A percentile compares a stretch with the other conserved stretches of the same genome.
Evolutionary conservation across 2,329 filamentous ascomycete species (phyloP).

Genomic region (Colletotrichum nymphaeae): DNA sequence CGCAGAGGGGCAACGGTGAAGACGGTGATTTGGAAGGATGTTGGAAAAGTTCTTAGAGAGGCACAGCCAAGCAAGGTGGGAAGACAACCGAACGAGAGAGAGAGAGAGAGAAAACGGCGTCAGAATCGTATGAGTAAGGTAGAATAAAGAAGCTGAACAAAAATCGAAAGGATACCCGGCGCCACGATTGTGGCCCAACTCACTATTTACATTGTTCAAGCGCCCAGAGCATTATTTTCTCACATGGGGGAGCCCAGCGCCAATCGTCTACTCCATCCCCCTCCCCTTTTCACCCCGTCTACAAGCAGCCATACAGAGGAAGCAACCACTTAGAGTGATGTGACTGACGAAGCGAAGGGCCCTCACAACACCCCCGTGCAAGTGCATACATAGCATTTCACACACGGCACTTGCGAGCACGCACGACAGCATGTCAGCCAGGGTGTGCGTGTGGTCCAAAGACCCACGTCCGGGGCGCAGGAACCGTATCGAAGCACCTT

Average conservation of each 20-base stretch:
- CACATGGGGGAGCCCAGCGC: slow-evolving; percentile 6
- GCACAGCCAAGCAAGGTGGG: not conserved
- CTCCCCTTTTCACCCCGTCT: not conserved
- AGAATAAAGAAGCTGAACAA: slow-evolving; percentile 29
- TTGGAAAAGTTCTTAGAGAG: not conserved
- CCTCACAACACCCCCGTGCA: not conserved
- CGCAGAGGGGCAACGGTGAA: slow-evolving; percentile 13
- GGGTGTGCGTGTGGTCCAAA: not conserved
- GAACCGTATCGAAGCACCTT: slow-evolving; percentile 18
- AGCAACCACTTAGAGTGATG: not conserved
- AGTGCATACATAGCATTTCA: slow-evolving; percentile 17
- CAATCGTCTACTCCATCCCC: slow-evolving; percentile 1
- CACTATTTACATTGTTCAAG: slow-evolving; percentile 33
- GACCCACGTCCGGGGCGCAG: slow-evolving; percentile 3
- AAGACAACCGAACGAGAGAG: not conserved
- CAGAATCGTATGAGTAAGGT: slow-evolving; percentile 34
- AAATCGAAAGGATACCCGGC: slow-evolving; percentile 37
- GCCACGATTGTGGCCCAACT: slow-evolving; percentile 36
- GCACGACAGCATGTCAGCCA: not conserved
- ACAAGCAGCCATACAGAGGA: slow-evolving; percentile 8
- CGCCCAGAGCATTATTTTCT: not conserved
- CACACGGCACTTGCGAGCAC: slow-evolving; percentile 18
- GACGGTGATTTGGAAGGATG: not conserved
- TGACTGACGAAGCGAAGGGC: not conserved
- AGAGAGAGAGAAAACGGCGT: slow-evolving; percentile 10